Conservation (phyloP, 2,329 filamentous ascomycete species). For the Chrysoporthe cubensis region DNA sequence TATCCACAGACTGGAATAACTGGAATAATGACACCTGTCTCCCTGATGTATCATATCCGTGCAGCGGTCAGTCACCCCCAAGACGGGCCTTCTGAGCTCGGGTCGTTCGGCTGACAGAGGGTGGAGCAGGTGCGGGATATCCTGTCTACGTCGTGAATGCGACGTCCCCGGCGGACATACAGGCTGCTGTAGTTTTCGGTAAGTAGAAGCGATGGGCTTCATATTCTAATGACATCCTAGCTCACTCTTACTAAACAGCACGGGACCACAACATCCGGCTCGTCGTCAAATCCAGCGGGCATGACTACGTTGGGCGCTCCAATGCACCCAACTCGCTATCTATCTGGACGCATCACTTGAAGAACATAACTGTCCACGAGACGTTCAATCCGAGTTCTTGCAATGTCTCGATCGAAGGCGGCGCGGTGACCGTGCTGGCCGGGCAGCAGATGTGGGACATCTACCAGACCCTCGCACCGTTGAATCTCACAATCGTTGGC, state of each 20-base stretch:
- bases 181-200: no score
- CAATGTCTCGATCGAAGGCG: no score
- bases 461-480: conserved; percentile 48
- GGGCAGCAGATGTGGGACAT: conserved; percentile 56
- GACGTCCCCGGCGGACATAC: no score
- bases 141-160: no score
- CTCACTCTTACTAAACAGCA: no score
- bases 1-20: not conserved
- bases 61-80: not conserved
- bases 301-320: no score
- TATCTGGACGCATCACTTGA: conserved; percentile 30
- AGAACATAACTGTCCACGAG: no score
- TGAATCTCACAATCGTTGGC: conserved; percentile 55
- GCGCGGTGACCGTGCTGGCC: conserved; percentile 55
- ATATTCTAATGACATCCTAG: not conserved
- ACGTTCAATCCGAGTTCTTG: no score
- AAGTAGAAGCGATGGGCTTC: not conserved
- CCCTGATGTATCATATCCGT: not conserved
- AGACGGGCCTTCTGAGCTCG: not conserved
- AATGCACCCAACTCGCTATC: conserved; percentile 28
- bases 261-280: no score
- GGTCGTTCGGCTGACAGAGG: no score
- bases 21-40: not conserved
- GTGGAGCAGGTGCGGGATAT: no score
- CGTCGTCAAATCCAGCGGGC: no score